A percentile compares a stretch with the other conserved stretches of the same genome.
These are phyloP conservation scores for Hyphopichia khmerensis DNA, from an alignment of 1,139 yeast genomes.

Conservation along the genomic window DNA sequence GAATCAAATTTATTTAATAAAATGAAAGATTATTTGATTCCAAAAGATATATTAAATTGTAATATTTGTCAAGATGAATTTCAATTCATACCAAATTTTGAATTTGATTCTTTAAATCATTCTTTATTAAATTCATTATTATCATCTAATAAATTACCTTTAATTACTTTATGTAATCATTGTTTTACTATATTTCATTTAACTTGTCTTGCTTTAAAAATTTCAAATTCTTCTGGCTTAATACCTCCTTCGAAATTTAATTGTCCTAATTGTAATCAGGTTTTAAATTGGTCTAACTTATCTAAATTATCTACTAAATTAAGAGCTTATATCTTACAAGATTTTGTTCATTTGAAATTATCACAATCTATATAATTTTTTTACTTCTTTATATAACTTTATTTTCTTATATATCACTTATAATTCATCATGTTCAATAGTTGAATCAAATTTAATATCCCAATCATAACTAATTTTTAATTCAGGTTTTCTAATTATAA, in stretches of 20 bases:
- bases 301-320: constrained; percentile 34
- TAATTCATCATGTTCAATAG: constrained; percentile 31
- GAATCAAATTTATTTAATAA: constrained; percentile 10
- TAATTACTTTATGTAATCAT: constrained; percentile 37
- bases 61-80: constrained; percentile 23
- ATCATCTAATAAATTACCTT: constrained; percentile 12
- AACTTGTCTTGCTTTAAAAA: constrained; percentile 37
- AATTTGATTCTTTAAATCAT: constrained; percentile 5
- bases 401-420: constrained; percentile 6
- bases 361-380: too few relatives aligned
- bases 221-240: constrained; percentile 2
- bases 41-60: constrained; percentile 18
- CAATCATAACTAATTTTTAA: constrained; percentile 51
- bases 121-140: constrained; percentile 5
- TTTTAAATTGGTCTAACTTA: constrained; percentile 42
- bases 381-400: not conserved
- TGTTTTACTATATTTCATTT: constrained; percentile 44
- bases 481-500: constrained; percentile 53
- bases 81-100: constrained; percentile 29
- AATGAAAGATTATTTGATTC: constrained; percentile 13
- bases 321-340: constrained; percentile 17
- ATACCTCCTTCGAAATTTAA: constrained; percentile 42
- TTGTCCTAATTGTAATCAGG: constrained; percentile 39
- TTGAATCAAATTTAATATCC: constrained; percentile 28
- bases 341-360: constrained; percentile 4